Percentiles rank a stretch among this genome's conserved stretches.
These are phyloP conservation scores for Colletotrichum trifolii DNA, from an alignment of 2,329 filamentous ascomycete genomes.

Conservation along the genomic window DNA sequence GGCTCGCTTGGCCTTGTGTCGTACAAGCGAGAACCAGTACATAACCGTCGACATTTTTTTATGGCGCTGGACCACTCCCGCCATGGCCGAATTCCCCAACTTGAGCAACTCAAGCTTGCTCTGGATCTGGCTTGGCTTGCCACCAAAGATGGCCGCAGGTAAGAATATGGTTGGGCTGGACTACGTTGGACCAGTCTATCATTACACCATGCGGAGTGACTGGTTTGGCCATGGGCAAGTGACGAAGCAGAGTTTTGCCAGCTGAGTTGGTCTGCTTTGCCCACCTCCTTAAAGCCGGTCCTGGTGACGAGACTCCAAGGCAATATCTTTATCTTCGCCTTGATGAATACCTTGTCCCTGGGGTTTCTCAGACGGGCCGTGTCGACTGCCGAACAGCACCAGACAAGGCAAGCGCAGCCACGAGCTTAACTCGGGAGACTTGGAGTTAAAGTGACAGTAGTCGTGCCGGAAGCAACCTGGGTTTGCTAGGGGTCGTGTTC, in stretches of 20 bases:
- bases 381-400: background rate
- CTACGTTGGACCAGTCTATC: background rate
- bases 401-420: conserved; percentile 15
- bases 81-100: conserved; percentile 1
- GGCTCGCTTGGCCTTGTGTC: too few relatives aligned
- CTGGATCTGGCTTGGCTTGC: background rate
- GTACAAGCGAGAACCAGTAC: background rate
- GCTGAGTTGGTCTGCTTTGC: conserved; percentile 3
- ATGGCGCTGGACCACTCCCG: background rate
- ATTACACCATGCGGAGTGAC: background rate
- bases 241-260: too few relatives aligned
- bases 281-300: conserved; percentile 15
- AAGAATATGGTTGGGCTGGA: conserved; percentile 14
- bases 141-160: background rate
- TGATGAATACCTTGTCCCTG: background rate
- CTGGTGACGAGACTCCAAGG: conserved; percentile 21
- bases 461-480: conserved; percentile 16
- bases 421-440: background rate
- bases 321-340: background rate
- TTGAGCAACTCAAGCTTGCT: background rate
- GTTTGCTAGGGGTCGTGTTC: conserved; percentile 14
- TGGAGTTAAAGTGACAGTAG: background rate
- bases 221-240: background rate
- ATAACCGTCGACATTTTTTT: conserved; percentile 5
- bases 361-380: conserved; percentile 9